These are phyloP conservation scores for Pyrrhoderma lamaoense DNA, from an alignment of 1,284 basidiomycete species.

Conservation along the genomic window DNA sequence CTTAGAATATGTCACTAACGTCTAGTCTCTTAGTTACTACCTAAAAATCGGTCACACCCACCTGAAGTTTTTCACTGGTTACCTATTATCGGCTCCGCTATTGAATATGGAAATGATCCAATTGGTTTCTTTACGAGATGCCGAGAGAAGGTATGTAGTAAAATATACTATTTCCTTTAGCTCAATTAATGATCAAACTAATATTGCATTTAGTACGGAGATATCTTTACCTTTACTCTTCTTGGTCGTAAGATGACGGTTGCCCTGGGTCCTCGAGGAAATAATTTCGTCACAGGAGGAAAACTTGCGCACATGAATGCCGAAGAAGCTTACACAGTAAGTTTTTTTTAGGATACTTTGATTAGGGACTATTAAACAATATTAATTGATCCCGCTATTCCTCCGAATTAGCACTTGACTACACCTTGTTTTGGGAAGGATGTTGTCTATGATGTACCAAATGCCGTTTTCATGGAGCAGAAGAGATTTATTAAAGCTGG, in stretches of 20 bases:
- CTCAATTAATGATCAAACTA: background rate
- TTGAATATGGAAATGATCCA: slow-evolving; percentile 72
- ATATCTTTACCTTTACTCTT: slow-evolving; percentile 91
- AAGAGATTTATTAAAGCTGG: slow-evolving; percentile 97
- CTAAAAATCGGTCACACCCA: slow-evolving; percentile 52
- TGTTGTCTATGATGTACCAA: slow-evolving; percentile 96
- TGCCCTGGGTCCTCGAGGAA: slow-evolving; percentile 86
- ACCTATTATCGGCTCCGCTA: slow-evolving; percentile 71
- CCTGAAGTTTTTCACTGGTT: slow-evolving; percentile 76
- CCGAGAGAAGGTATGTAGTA: slow-evolving; percentile 67
- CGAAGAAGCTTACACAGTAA: slow-evolving; percentile 91
- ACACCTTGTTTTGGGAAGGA: slow-evolving; percentile 94
- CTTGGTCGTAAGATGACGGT: slow-evolving; percentile 89
- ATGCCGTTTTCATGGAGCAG: slow-evolving; percentile 97
- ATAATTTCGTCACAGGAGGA: slow-evolving; percentile 92
- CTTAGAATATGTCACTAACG: no score
- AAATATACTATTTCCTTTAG: background rate
- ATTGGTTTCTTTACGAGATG: slow-evolving; percentile 68
- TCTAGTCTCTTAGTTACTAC: slow-evolving; percentile 43
- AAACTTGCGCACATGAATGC: slow-evolving; percentile 89
- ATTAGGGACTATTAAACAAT: background rate
- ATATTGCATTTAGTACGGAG: slow-evolving; percentile 37
- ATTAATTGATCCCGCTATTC: background rate
- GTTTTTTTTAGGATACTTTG: slow-evolving; percentile 20
- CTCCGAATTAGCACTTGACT: slow-evolving; percentile 62